Evolutionary conservation across 2,329 filamentous ascomycete genomes (phyloP).

Genomic region (Pezicula rhizophila): DNA sequence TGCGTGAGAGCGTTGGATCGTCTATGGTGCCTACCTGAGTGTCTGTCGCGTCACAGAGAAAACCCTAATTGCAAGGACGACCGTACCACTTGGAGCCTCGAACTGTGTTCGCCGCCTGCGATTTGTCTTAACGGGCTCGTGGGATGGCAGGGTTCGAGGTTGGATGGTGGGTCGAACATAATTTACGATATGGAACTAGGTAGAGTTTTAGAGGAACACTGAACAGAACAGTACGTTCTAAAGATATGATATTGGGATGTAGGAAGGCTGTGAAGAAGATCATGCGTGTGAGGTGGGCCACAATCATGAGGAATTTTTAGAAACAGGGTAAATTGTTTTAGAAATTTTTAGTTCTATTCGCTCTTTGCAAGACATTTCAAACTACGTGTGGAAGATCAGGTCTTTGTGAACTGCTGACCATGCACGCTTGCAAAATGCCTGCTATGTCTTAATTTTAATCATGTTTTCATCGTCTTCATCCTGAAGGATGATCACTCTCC

Average conservation of each 20-base stretch:
- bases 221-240: not conserved
- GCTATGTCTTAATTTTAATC: not conserved
- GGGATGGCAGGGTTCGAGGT: conserved; percentile 20
- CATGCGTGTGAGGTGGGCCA: not conserved
- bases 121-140: conserved; percentile 24
- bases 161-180: conserved; percentile 50
- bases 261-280: too few species aligned
- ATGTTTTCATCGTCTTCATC: not conserved
- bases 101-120: conserved; percentile 28
- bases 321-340: conserved; percentile 9
- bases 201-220: not conserved
- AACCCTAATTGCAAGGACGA: conserved; percentile 68
- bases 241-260: not conserved
- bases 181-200: conserved; percentile 3
- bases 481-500: conserved; percentile 41
- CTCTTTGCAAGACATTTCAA: not conserved
- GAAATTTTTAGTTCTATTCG: conserved; percentile 4
- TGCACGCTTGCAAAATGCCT: not conserved
- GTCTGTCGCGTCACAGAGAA: conserved; percentile 31
- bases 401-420: too few species aligned
- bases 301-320: not conserved
- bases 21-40: conserved; percentile 16
- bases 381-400: too few species aligned
- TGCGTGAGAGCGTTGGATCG: conserved; percentile 3
- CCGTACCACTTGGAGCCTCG: conserved; percentile 42